Evolutionary conservation across 2,329 filamentous ascomycete species (phyloP).

Genomic region (Leptodontidium sp.): DNA sequence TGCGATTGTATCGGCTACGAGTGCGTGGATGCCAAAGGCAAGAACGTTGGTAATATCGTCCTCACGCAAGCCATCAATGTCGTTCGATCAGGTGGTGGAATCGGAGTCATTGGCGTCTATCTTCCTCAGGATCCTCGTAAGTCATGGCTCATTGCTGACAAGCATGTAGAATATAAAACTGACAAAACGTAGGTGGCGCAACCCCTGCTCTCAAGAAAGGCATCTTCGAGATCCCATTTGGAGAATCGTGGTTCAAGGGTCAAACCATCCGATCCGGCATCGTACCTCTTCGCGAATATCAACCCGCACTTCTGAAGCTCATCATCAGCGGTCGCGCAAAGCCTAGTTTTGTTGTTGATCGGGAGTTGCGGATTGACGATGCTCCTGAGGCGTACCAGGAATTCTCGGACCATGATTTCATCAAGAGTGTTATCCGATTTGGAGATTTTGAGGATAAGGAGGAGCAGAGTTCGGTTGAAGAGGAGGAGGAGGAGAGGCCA

Average conservation of each 20-base stretch:
- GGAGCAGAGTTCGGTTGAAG: background rate
- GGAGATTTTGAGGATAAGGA: background rate
- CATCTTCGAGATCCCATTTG: constrained; percentile 16
- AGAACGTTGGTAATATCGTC: constrained; percentile 37
- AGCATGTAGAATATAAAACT: background rate
- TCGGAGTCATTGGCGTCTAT: constrained; percentile 45
- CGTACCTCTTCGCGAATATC: constrained; percentile 4
- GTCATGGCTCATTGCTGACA: background rate
- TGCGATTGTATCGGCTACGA: constrained; percentile 43
- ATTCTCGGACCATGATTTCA: constrained; percentile 17
- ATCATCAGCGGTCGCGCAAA: constrained; percentile 8
- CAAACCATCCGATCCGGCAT: constrained; percentile 8
- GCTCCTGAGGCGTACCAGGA: constrained; percentile 10
- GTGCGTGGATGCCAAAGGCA: constrained; percentile 36
- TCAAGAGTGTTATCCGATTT: constrained; percentile 15
- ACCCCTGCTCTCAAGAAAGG: constrained; percentile 11
- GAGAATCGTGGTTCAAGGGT: constrained; percentile 14
- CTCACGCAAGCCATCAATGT: constrained; percentile 40
- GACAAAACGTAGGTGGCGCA: background rate
- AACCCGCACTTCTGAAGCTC: constrained; percentile 4
- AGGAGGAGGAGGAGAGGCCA: constrained; percentile 7
- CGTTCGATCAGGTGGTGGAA: constrained; percentile 38
- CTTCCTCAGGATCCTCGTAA: constrained; percentile 28
- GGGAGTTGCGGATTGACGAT: constrained; percentile 6
- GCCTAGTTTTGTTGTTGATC: constrained; percentile 12